A percentile compares a stretch with the other conserved stretches of the same genome.
Conservation (phyloP, 495 filamentous ascomycete genomes). For the Eremomyces bilateralis region DNA sequence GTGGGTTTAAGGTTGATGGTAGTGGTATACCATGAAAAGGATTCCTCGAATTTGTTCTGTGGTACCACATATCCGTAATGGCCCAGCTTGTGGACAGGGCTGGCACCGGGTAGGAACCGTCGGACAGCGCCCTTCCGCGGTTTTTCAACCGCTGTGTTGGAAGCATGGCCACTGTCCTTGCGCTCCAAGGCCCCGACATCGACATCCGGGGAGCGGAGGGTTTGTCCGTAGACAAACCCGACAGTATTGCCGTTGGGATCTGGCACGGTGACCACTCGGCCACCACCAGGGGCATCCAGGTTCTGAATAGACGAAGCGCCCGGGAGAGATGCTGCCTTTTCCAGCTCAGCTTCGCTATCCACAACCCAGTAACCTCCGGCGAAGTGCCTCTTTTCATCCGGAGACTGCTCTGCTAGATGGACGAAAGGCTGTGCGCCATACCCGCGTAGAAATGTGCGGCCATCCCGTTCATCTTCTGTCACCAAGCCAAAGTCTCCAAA, state of each 20-base stretch:
- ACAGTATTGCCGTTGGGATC: slow-evolving; percentile 38
- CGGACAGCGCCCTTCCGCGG: slow-evolving; percentile 14
- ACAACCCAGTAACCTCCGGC: not conserved
- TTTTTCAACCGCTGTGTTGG: slow-evolving; percentile 24
- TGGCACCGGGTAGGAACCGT: slow-evolving; percentile 32
- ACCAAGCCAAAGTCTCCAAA: not conserved
- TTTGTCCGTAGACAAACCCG: slow-evolving; percentile 35
- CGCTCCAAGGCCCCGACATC: no score
- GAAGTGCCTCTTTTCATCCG: not conserved
- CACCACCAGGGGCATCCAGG: slow-evolving; percentile 30
- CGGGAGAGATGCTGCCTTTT: slow-evolving; percentile 14
- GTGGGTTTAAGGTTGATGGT: slow-evolving; percentile 47
- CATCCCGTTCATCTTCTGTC: not conserved
- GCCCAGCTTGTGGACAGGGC: slow-evolving; percentile 51
- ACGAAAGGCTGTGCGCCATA: not conserved
- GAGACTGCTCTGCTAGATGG: not conserved
- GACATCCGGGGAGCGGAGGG: no score
- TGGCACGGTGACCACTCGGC: slow-evolving; percentile 30
- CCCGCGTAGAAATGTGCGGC: not conserved
- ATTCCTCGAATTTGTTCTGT: slow-evolving; percentile 28
- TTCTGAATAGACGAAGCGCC: slow-evolving; percentile 28
- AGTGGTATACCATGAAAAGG: slow-evolving; percentile 37
- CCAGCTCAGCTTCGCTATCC: not conserved
- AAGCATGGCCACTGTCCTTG: slow-evolving; percentile 9
- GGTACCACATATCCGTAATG: slow-evolving; percentile 44